These are phyloP conservation scores for Penicillium sp. DNA, from an alignment of 2,329 filamentous ascomycete genomes.

Conservation along the genomic window DNA sequence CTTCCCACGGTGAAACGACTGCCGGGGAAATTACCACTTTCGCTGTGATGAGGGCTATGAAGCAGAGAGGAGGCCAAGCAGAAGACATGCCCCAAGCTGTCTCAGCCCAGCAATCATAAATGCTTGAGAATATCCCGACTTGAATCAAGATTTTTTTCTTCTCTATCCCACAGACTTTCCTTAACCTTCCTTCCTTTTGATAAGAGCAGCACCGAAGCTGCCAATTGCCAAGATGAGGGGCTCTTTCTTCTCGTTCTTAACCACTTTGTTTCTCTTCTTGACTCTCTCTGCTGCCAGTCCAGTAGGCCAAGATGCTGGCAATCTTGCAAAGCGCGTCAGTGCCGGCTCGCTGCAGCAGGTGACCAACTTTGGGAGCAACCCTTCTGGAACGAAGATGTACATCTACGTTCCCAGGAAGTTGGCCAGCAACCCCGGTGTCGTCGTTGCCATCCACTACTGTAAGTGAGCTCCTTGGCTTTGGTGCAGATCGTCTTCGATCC, in stretches of 20 bases:
- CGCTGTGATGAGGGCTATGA: too few relatives aligned
- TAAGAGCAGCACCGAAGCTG: not conserved
- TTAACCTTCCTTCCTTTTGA: not conserved
- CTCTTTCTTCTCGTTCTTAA: not conserved
- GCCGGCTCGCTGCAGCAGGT: slow-evolving; percentile 1
- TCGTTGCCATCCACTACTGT: slow-evolving; percentile 1
- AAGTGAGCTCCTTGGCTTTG: not conserved
- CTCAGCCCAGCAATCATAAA: too few relatives aligned
- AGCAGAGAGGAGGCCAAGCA: too few relatives aligned
- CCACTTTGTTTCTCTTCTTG: not conserved
- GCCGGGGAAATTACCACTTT: too few relatives aligned
- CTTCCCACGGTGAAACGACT: too few relatives aligned
- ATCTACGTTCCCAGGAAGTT: not conserved
- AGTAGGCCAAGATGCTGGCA: not conserved
- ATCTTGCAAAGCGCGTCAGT: not conserved
- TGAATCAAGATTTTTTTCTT: too few relatives aligned
- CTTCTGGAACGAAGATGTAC: not conserved
- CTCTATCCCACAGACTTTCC: too few relatives aligned
- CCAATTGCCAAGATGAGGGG: not conserved
- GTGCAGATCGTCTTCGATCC: not conserved
- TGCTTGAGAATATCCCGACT: too few relatives aligned
- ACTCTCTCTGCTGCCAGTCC: not conserved
- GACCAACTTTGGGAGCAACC: not conserved
- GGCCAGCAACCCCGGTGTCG: not conserved
- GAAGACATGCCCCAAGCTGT: too few relatives aligned